Base-by-base conservation (phyloP, 2,329 filamentous ascomycete species). In the Beauveria pseudobassiana region DNA sequence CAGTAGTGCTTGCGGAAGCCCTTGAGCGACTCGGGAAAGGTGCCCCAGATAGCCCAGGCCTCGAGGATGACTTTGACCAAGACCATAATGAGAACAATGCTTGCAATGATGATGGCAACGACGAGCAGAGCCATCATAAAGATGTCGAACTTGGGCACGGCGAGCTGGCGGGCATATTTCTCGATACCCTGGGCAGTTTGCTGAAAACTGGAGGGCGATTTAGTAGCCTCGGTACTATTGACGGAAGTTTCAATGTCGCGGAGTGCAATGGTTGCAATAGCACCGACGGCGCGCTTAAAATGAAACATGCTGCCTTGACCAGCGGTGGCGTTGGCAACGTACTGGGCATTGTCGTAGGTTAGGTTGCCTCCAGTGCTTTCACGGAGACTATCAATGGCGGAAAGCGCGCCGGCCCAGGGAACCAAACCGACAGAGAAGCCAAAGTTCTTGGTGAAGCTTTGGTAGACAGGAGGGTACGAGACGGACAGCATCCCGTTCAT, bases 401-500 rank as follows among this genome's bases (percentile, higher is more conserved):
- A 77, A 75, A 97, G 91, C 79, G 98, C 85, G 51, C 80, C 77
- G n/a, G 81, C 83, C 91, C 91, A 97, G 7, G 89, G 85, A 62
- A 98, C 81, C 62, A 98, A 77, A 56, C 92, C 92, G 30, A 88
- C 89, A 65, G 91, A 93, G 79, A 97, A 98, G 52, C 82, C 93
- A 73, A 99, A 98, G 77, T 98, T 98, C 77, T 90, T 90, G 64
- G 89, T 80, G 75, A 96, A 99, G 73, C 87, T 93, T 67, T 87
- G 86, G 77, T 98, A 98, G 43, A 98, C 86, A 42, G 85, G 80
- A 4, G 95, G 95, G 67, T 96, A 92, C 68, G 87, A 85, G 68
- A 96, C 93, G 63, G 90, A 96, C 73, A 96, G 82, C 95, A 98
- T 98, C 66, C 95, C 93, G 74, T 95, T 97, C 79, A 95, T 89